Evolutionary conservation across 768 basidiomycete genomes (phyloP).

Genomic region (Mycena crocata): DNA sequence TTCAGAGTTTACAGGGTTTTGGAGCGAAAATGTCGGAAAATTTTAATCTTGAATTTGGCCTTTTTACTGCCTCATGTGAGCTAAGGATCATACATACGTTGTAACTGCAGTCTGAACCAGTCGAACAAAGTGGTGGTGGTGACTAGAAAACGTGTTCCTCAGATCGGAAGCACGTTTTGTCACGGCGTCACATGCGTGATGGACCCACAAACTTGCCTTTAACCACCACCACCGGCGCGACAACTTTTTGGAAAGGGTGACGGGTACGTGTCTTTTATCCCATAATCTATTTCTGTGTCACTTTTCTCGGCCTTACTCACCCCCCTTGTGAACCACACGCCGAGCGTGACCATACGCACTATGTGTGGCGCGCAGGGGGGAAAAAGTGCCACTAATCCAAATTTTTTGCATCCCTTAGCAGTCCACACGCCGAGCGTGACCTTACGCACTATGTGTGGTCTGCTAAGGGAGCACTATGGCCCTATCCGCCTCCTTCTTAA

Average conservation of each 20-base stretch:
- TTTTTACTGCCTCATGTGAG: too few species aligned
- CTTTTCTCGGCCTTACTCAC: background rate
- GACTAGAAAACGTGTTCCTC: too few species aligned
- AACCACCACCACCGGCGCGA: background rate
- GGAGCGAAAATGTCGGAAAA: too few species aligned
- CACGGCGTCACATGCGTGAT: background rate
- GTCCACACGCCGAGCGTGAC: background rate
- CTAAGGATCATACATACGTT: too few species aligned
- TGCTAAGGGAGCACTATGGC: background rate
- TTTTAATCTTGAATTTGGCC: too few species aligned
- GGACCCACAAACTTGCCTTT: background rate
- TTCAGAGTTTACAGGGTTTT: too few species aligned
- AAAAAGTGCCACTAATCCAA: too few species aligned
- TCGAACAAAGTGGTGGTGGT: too few species aligned
- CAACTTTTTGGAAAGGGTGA: background rate
- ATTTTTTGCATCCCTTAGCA: too few species aligned
- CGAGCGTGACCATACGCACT: slow-evolving; percentile 1
- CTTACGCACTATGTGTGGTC: background rate
- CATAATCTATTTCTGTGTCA: background rate
- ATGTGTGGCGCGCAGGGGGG: background rate
- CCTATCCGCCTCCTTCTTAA: background rate
- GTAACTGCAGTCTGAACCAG: too few species aligned
- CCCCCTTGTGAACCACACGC: background rate
- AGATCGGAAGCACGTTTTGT: background rate
- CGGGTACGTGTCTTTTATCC: background rate